Evolutionary conservation across 139 green algal species (phyloP), one percentile per base, ranked within the genome.

Genomic region (Tetraselmis striata): DNA sequence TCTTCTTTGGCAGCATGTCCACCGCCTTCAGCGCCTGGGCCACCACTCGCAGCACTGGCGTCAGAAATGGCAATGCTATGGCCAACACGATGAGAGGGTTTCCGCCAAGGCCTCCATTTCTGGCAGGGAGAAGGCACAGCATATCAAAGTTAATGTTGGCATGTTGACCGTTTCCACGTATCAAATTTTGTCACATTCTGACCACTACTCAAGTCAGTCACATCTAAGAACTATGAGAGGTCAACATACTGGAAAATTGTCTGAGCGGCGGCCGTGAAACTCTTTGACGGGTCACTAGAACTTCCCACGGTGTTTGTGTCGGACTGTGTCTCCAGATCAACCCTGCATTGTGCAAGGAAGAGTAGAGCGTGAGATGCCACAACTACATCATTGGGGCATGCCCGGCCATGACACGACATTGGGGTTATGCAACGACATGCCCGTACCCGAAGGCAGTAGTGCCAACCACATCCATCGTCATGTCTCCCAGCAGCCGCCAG

Each of bases 401-500:
- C n/a, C n/a, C n/a, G n/a, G n/a, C n/a, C n/a, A n/a, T n/a, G n/a
- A n/a, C n/a, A n/a, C n/a, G n/a, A n/a, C n/a, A n/a, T n/a, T n/a
- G n/a, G n/a, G n/a, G n/a, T n/a, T n/a, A n/a, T n/a, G n/a, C n/a
- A n/a, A n/a, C n/a, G n/a, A n/a, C n/a, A n/a, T n/a, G 45, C 45
- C 5, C 45, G 45, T 18, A 92, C 89, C 90, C 90, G 80, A 90
- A 93, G 23, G 87, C 88, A 27, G 86, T 90, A 25, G 84, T 87
- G 11, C 90, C 90, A 77, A 92, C 87, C 28, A 93, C 86, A 22
- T 87, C 77, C 82, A 93, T 77, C 31, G 89, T 92, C 85, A 93
- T 89, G 31, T 58, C 31, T 31, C 87, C 88, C 28, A 92, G 80
- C 78, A 81, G 59, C 27, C 83, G 32, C 78, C 82, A 87, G 0